A percentile compares a stretch with the other conserved stretches of the same genome.
Evolutionary conservation across 257 asterid species (phyloP).

Genomic region (Cynanchum wilfordii): DNA sequence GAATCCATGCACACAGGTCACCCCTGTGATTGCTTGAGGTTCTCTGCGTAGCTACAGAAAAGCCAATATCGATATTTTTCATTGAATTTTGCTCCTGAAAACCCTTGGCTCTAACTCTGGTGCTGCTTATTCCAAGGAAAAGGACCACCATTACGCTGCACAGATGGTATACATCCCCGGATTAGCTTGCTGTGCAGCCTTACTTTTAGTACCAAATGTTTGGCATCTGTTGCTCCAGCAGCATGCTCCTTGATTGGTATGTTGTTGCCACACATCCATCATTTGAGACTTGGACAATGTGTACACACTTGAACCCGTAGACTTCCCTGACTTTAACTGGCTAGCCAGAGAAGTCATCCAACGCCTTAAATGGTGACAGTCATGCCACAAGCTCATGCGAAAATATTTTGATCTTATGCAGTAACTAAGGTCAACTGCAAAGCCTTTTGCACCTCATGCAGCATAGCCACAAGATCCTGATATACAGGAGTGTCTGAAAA

Average conservation of each 20-base stretch:
- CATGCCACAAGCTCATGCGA: not conserved
- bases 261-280: not conserved
- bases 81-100: no score
- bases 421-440: slow-evolving; percentile 30
- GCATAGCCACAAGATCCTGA: slow-evolving; percentile 50
- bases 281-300: not conserved
- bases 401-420: not conserved
- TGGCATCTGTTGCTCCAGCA: not conserved
- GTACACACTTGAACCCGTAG: not conserved
- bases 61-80: no score
- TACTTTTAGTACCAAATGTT: not conserved
- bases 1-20: no score
- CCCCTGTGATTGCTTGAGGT: no score
- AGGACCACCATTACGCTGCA: no score
- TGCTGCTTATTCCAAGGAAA: no score
- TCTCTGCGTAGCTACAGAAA: no score
- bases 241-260: not conserved
- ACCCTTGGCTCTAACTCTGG: no score
- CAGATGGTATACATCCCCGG: no score
- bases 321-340: not conserved
- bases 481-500: slow-evolving; percentile 54
- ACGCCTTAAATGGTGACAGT: not conserved
- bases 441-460: slow-evolving; percentile 55
- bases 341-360: not conserved
- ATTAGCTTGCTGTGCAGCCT: not conserved